Evolutionary conservation across 2,329 filamentous ascomycete species (phyloP).

Genomic region (Torrubiellomyces zombiae): DNA sequence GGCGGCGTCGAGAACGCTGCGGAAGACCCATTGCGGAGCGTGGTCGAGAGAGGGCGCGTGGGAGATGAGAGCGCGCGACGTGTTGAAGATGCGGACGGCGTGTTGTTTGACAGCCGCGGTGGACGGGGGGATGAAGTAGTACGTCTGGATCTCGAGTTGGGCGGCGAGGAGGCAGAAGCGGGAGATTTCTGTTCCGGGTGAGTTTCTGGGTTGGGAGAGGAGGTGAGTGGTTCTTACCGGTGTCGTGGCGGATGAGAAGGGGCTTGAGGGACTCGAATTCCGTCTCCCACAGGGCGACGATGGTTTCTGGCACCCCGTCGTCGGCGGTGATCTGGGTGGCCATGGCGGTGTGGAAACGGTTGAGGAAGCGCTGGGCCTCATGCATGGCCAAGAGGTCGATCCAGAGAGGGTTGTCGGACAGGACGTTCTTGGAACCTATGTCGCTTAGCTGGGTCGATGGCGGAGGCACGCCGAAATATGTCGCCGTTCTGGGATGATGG

Average conservation of each 20-base stretch:
- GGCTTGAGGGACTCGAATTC: constrained; percentile 32
- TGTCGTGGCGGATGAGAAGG: constrained; percentile 26
- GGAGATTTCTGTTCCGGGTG: constrained; percentile 22
- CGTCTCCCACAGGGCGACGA: constrained; percentile 31
- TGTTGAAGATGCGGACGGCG: constrained; percentile 29
- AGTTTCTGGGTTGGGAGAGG: neutral
- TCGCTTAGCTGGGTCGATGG: constrained; percentile 34
- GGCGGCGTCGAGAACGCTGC: constrained; percentile 26
- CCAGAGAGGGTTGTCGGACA: constrained; percentile 23
- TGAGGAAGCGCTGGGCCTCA: constrained; percentile 33
- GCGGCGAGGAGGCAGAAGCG: constrained; percentile 31
- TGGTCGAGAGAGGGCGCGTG: constrained; percentile 29
- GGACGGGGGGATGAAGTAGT: constrained; percentile 29
- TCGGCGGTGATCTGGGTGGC: constrained; percentile 27
- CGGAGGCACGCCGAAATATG: constrained; percentile 28
- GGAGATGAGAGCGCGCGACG: constrained; percentile 27
- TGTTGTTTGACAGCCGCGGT: constrained; percentile 23
- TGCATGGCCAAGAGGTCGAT: constrained; percentile 25
- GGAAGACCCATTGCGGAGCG: constrained; percentile 31
- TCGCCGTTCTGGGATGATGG: constrained; percentile 15
- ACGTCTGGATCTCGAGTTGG: constrained; percentile 34
- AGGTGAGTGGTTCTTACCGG: constrained; percentile 17
- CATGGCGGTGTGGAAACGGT: constrained; percentile 30
- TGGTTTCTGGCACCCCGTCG: constrained; percentile 27
- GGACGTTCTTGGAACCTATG: constrained; percentile 21